Conservation (phyloP, 495 filamentous ascomycete species). For the Talaromyces ruber region DNA sequence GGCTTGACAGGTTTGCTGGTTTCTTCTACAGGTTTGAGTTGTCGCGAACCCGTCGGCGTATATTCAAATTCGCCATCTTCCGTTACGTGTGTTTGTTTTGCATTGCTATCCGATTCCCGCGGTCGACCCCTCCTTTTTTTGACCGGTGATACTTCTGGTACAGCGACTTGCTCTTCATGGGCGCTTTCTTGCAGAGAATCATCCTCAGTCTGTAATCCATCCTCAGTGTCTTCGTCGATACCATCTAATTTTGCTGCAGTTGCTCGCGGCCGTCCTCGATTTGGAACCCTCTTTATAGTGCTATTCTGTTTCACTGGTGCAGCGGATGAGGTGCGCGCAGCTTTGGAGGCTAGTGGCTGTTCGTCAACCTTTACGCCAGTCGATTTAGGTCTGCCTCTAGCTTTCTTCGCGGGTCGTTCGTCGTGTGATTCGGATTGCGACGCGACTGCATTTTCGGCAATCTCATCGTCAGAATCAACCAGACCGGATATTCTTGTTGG, state of each 20-base stretch:
- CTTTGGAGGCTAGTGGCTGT: background rate
- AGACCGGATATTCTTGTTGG: conserved; percentile 49
- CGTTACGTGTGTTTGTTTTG: conserved; percentile 15
- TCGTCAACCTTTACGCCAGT: conserved; percentile 1
- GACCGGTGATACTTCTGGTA: conserved; percentile 7
- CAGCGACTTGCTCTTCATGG: conserved; percentile 13
- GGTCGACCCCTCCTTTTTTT: conserved; percentile 23
- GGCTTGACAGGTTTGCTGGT: conserved; percentile 13
- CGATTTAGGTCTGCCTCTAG: conserved; percentile 30
- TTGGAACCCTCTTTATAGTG: conserved; percentile 22
- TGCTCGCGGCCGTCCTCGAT: conserved; percentile 14
- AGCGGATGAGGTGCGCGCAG: background rate
- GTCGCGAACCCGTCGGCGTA: conserved; percentile 30
- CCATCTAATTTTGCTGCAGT: conserved; percentile 16
- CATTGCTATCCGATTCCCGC: conserved; percentile 19
- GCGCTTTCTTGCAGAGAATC: conserved; percentile 3
- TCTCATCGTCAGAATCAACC: conserved; percentile 61
- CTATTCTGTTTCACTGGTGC: conserved; percentile 20
- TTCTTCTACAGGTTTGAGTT: conserved; percentile 14
- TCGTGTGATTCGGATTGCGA: conserved; percentile 20
- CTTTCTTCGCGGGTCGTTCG: conserved; percentile 33
- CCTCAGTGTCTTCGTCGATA: conserved; percentile 17
- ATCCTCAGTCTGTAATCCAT: background rate
- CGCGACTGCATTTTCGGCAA: conserved; percentile 32
- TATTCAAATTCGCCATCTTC: conserved; percentile 44